Conservation (phyloP, 345 rosid species). For the Excoecaria agallocha region DNA sequence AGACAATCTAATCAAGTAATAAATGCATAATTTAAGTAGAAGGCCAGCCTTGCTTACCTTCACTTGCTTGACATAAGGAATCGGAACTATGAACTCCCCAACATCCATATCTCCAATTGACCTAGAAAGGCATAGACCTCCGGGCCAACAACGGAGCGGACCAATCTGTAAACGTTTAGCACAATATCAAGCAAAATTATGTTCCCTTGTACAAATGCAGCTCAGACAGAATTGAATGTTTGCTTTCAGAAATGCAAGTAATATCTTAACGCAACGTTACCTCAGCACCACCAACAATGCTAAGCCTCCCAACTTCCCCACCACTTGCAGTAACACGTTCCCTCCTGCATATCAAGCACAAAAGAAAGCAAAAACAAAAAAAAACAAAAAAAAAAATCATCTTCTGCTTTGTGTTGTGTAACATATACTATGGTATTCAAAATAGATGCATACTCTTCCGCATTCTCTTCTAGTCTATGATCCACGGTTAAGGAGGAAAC, state of each 20-base stretch:
- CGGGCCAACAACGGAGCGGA: conserved; percentile 93
- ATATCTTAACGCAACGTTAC: conserved; percentile 28
- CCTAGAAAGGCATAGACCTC: conserved; percentile 89
- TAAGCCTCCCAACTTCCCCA: conserved; percentile 97
- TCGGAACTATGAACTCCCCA: conserved; percentile 88
- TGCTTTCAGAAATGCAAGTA: not conserved
- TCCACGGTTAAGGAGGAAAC: conserved; percentile 80
- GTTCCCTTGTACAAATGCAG: not conserved
- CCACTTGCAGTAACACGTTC: conserved; percentile 92
- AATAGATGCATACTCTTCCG: conserved; percentile 62
- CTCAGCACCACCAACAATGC: conserved; percentile 79
- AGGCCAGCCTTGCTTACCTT: conserved; percentile 41
- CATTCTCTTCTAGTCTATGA: conserved; percentile 85
- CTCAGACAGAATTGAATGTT: not conserved
- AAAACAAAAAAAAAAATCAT: not conserved
- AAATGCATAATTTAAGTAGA: not conserved
- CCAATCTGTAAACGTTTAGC: conserved; percentile 49
- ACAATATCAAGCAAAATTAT: not conserved
- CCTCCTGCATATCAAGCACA: conserved; percentile 50
- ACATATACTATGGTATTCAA: conserved; percentile 11
- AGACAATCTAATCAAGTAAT: not conserved
- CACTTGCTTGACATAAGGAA: conserved; percentile 90
- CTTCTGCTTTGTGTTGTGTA: conserved; percentile 5
- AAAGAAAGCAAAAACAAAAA: too few species aligned
- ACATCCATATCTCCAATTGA: conserved; percentile 95